Evolutionary conservation across 1,284 basidiomycete species (phyloP), one percentile per base, ranked within the genome.

Genomic region (Laetiporus sulphureus): DNA sequence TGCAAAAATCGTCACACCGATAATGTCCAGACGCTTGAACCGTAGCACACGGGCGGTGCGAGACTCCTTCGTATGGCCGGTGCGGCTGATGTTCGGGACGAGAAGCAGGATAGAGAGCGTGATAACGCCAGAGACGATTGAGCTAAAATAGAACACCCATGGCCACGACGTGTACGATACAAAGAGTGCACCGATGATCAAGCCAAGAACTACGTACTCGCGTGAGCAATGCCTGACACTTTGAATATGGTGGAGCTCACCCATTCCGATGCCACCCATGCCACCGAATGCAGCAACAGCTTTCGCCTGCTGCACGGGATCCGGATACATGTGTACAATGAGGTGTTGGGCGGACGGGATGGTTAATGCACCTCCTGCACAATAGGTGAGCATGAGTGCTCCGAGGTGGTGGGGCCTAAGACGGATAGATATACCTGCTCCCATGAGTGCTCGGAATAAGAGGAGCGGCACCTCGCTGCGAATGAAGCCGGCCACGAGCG

Each of bases 321-420:
- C 57, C 4, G 66, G 61, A 52, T 61, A 69, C 39, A 67, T 47
- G 15, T 58, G 50, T n/a, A 67, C 58, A 23, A 70, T 59, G 22
- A 71, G 52, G n/a, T 61, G 50, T 24, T 66, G 52, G 0, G 68
- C 60, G 1, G 67, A 66, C 1, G 68, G 67, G 23, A 69, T 62
- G 7, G 56, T 62, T 31, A 64, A 38, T 12, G 61, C 53, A 10
- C 54, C 60, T 16, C 47, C 61, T 57, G 23, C 11, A 45, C 15
- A n/a, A 20, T 21, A 3, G 21, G 16, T n/a, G 5, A 12, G 24
- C 27, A 7, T 37, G 30, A 37, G n/a, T 15, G 20, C 10, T n/a
- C 11, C 25, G 21, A 3, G 5, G 6, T 12, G 21, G 20, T 22
- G 10, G 11, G 32, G 18, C 10, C 12, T 13, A 27, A 22, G 36